Evolutionary conservation across 768 basidiomycete genomes (phyloP), one percentile per base, ranked within the genome.

Genomic region (Mycena pura): DNA sequence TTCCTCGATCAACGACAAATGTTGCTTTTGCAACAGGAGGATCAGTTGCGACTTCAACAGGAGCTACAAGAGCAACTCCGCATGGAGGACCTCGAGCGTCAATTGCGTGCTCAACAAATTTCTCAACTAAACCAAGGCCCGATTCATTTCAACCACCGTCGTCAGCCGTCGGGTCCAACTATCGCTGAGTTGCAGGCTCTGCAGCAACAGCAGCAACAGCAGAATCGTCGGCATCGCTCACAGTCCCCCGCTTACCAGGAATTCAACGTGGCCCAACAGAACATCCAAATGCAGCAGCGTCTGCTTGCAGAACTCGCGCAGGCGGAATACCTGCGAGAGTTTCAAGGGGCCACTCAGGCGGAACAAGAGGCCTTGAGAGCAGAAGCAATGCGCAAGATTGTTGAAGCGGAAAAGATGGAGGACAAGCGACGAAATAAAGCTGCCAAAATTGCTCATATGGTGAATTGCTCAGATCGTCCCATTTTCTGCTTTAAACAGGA

Each of bases 381-480:
- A 15, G 92, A 93, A 70, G 93, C 92, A 1, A 90, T 91, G 85
- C 86, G 90, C 59, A 90, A 95, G 78, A 96, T 98, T 65, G 84
- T 93, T 72, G 93, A 94, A 73, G 89, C 96, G 0, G 96, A 96
- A 74, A 85, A 83, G 68, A 87, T 91, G 87, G 95, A 96, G 69
- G 89, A 89, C 74, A 92, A 87, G 69, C 84, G 95, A 41, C 84
- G 92, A 60, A 81, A 86, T 40, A 91, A 90, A 67, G 90, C 91
- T 19, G 84, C 85, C 36, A 96, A 96, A 76, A 94, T 96, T 64
- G 89, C 91, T 21, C 87, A 92, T 64, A 95, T 96, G 92, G 94
- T 90, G 68, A 46, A 80, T 75, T 19, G 4, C 29, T 8, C 38
- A 32, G 36, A 38, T 56, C 28, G 39, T 22, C 38, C n/a, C 27